phyloP scores from a whole-genome alignment of 176 grass and related monocot genomes.

The Oryza glaberrima region DNA sequence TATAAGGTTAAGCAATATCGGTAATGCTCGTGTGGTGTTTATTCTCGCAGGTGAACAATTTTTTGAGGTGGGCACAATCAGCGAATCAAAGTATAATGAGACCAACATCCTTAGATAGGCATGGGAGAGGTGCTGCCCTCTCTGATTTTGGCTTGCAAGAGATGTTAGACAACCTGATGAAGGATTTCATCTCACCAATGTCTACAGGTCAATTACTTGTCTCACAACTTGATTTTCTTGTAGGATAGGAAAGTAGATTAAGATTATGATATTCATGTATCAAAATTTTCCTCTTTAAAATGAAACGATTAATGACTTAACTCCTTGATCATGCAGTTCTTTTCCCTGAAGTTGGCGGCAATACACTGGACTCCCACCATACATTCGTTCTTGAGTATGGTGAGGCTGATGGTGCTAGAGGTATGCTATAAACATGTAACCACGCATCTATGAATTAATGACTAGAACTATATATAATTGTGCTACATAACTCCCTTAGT shows the following conservation, averaged over 20 bases:
- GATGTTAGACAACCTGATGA: constrained; percentile 71
- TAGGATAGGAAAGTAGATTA: neutral
- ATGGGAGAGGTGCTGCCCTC: constrained; percentile 33
- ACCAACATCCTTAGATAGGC: constrained; percentile 50
- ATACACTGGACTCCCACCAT: constrained; percentile 54
- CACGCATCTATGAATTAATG: neutral
- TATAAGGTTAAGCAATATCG: neutral
- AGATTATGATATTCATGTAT: neutral
- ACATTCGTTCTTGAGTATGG: constrained; percentile 61
- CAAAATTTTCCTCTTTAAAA: too few relatives aligned
- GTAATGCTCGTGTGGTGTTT: neutral
- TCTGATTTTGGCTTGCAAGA: constrained; percentile 59
- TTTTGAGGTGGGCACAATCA: constrained; percentile 56
- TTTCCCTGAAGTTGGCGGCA: constrained; percentile 62
- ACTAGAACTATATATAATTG: neutral
- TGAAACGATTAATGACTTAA: neutral
- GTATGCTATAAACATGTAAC: neutral
- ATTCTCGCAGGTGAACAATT: constrained; percentile 56
- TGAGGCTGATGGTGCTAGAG: constrained; percentile 48
- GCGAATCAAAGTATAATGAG: constrained; percentile 49
- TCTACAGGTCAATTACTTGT: constrained; percentile 47
- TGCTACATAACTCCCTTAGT: neutral
- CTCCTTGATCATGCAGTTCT: constrained; percentile 43
- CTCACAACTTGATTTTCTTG: neutral
- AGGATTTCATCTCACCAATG: constrained; percentile 67